Percentiles rank a stretch among this genome's conserved stretches.
Evolutionary conservation across 2,329 filamentous ascomycete species (phyloP).

Genomic region (Zymoseptoria passerinii): DNA sequence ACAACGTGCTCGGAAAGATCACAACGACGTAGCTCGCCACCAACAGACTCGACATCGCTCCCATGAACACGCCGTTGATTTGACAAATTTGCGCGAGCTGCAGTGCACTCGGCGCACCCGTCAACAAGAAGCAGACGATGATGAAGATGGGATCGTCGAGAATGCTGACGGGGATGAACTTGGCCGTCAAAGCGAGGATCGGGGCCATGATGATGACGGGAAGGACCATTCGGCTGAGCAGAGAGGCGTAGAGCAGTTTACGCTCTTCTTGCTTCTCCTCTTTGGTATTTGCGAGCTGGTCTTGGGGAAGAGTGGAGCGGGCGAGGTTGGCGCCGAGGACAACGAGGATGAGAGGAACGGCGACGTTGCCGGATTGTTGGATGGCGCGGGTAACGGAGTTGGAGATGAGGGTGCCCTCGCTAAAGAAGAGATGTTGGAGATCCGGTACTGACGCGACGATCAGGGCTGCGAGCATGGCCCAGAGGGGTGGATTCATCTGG

Average conservation of each 20-base stretch:
- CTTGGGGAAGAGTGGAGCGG: conserved; percentile 72
- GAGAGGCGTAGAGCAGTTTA: conserved; percentile 74
- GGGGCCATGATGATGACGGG: conserved; percentile 90
- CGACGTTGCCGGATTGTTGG: conserved; percentile 76
- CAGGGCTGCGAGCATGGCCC: conserved; percentile 91
- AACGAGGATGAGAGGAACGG: conserved; percentile 89
- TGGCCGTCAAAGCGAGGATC: conserved; percentile 75
- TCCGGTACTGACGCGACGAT: conserved; percentile 78
- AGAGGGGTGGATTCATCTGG: conserved; percentile 97
- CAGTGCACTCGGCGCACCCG: conserved; percentile 83
- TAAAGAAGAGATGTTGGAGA: conserved; percentile 80
- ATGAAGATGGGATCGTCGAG: conserved; percentile 96
- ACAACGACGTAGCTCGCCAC: conserved; percentile 96
- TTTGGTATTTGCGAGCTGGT: conserved; percentile 53
- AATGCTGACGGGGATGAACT: conserved; percentile 86
- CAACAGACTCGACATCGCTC: conserved; percentile 82
- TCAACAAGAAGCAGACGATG: conserved; percentile 93
- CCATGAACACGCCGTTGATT: conserved; percentile 93
- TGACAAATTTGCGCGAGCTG: conserved; percentile 98
- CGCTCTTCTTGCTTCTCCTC: conserved; percentile 62
- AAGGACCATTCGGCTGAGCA: conserved; percentile 84
- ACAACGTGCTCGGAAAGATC: conserved; percentile 86
- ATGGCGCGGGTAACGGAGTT: conserved; percentile 90
- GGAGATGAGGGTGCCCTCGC: conserved; percentile 77
- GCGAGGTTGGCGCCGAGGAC: conserved; percentile 92